Conservation (phyloP, 2,329 filamentous ascomycete species). For the Aureobasidium mangrovei region DNA sequence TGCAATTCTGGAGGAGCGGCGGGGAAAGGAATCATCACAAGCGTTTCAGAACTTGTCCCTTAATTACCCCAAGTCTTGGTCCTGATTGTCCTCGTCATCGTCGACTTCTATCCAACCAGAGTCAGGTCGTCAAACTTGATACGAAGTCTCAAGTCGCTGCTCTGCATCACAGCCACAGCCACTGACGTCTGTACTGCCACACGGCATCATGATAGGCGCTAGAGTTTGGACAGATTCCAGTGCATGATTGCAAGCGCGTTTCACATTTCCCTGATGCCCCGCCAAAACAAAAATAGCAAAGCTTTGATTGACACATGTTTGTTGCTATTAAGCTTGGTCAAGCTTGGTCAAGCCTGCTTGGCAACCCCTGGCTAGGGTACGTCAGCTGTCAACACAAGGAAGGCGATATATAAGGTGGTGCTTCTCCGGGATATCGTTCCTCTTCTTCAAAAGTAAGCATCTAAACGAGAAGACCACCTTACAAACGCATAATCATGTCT, state of each 20-base stretch:
- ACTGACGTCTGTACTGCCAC: not conserved
- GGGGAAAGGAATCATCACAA: too few species aligned
- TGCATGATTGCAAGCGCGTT: not conserved
- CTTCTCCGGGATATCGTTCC: not conserved
- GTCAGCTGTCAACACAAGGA: not conserved
- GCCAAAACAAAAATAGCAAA: not conserved
- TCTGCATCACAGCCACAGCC: too few species aligned
- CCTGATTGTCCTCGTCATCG: too few species aligned
- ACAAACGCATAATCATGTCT: not conserved
- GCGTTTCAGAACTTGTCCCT: too few species aligned
- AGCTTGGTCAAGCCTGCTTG: slow-evolving; percentile 7
- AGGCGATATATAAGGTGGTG: not conserved
- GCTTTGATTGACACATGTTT: not conserved
- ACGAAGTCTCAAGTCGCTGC: too few species aligned
- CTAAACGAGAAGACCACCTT: too few species aligned
- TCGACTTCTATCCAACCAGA: too few species aligned
- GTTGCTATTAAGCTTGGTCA: slow-evolving; percentile 21
- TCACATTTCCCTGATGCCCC: not conserved
- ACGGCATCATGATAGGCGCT: not conserved
- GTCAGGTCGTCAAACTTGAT: too few species aligned
- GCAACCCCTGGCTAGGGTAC: not conserved
- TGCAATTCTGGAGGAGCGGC: too few species aligned
- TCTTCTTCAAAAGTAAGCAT: not conserved
- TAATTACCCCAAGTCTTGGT: too few species aligned
- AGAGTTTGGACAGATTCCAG: not conserved